A percentile compares a stretch with the other conserved stretches of the same genome.
phyloP scores from a whole-genome alignment of 2,329 filamentous ascomycete species.

The Malbranchea zuffiana region DNA sequence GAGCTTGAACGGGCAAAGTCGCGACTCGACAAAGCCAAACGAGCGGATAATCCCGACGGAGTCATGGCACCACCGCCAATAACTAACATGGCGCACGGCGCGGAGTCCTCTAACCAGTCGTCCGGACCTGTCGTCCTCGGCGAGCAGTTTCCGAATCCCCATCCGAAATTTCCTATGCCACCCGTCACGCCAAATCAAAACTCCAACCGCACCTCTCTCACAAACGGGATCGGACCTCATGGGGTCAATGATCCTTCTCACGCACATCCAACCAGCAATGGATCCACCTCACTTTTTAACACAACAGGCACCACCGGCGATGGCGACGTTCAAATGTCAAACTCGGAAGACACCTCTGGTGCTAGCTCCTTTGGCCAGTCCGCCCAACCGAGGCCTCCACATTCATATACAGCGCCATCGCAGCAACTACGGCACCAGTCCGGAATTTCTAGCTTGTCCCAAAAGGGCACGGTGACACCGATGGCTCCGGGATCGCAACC shows the following conservation, averaged over 20 bases:
- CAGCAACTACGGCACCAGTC: constrained; percentile 37
- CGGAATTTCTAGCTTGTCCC: constrained; percentile 38
- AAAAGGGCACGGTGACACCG: constrained; percentile 45
- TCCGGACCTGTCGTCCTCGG: constrained; percentile 51
- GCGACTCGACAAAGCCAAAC: constrained; percentile 45
- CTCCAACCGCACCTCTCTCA: constrained; percentile 37
- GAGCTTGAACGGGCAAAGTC: constrained; percentile 59
- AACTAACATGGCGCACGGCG: constrained; percentile 41
- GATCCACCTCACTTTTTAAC: constrained; percentile 34
- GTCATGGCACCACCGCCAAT: constrained; percentile 38
- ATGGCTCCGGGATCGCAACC: constrained; percentile 48
- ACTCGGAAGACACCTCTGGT: constrained; percentile 36
- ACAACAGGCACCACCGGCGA: constrained; percentile 19
- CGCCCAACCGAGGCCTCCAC: constrained; percentile 37
- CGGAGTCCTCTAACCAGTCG: constrained; percentile 38
- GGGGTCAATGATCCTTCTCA: constrained; percentile 30
- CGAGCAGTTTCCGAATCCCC: constrained; percentile 49
- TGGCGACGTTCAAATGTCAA: constrained; percentile 53
- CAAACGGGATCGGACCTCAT: constrained; percentile 45
- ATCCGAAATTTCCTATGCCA: constrained; percentile 37
- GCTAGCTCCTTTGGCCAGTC: constrained; percentile 41
- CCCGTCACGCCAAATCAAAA: constrained; percentile 48
- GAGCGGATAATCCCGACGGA: constrained; percentile 31
- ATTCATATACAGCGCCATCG: constrained; percentile 38
- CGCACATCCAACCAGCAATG: constrained; percentile 44